Percentiles rank a stretch among this genome's conserved stretches.
phyloP scores from a whole-genome alignment of 208 protist genomes.

The Leishmania tarentolae region DNA sequence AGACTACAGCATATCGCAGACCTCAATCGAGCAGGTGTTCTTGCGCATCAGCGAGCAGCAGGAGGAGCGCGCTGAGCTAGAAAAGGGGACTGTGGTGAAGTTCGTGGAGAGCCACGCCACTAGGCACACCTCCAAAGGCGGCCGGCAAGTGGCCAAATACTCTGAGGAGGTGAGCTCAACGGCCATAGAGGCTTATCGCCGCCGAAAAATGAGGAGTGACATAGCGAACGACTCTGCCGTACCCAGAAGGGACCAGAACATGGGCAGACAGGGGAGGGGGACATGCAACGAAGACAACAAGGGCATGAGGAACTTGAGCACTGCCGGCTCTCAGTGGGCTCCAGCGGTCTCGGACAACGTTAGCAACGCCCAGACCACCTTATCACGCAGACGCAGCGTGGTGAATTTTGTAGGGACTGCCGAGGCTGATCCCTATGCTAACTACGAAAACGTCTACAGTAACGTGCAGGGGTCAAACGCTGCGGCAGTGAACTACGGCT shows the following conservation, averaged over 20 bases:
- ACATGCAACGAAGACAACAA: not conserved
- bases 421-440: not conserved
- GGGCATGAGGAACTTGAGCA: not conserved
- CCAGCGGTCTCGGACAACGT: not conserved
- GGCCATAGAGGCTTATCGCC: slow-evolving; percentile 31
- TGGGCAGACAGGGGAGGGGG: not conserved
- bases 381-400: not conserved
- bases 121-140: slow-evolving; percentile 29
- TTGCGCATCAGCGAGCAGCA: slow-evolving; percentile 65
- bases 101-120: slow-evolving; percentile 37
- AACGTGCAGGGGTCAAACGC: not conserved
- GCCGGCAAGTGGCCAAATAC: not conserved
- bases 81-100: slow-evolving; percentile 20
- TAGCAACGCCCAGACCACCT: not conserved
- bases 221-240: not conserved
- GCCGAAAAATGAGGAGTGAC: slow-evolving; percentile 7
- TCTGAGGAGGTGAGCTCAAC: slow-evolving; percentile 8
- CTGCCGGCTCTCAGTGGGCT: not conserved
- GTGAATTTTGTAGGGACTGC: not conserved
- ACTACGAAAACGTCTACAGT: not conserved
- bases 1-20: slow-evolving; percentile 83
- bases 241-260: not conserved
- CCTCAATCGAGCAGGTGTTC: slow-evolving; percentile 88
- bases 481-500: slow-evolving; percentile 14
- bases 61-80: slow-evolving; percentile 35